Base-by-base conservation (phyloP, 345 rosid species). In the Excoecaria agallocha region DNA sequence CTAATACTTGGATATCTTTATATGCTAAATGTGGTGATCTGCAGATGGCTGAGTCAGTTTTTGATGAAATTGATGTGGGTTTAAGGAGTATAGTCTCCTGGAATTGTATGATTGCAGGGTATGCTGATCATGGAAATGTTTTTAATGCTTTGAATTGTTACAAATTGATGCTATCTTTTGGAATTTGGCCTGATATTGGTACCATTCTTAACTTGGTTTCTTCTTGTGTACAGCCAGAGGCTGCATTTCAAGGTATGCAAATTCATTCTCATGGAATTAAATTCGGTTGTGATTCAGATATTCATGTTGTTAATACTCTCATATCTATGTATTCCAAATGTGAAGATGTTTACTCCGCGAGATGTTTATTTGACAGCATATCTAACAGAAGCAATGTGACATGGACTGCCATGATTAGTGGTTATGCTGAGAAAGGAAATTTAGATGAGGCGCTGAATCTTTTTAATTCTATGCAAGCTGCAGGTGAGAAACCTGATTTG, bases 371-470 rank as follows among this genome's bases (percentile, higher is more conserved):
- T 70, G 89, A 91, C 77, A 30, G 62, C 60, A 81, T 87, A 88
- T 22, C 70, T 45, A 38, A 57, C 49, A 82, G 82, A 80, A 82
- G 89, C 75, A 66, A 82, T 78, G 92, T 91, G 81, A 85, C 98
- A 11, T 93, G 98, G 98, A 90, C 89, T 77, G 94, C 89, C 11
- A 87, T 93, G 85, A 89, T 93, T 67, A 82, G 87, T 58, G 98
- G 94, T 59, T 88, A 86, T 83, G 90, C 89, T 3, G 85, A 83
- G 77, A 86, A 84, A 72, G 93, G 93, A 46, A 77, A 89, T 68
- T 70, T 88, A 80, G 87, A 81, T 77, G 88, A 81, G 73, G 97
- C 89, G 0, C 79, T 86, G 82, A 68, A 63, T 55, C 79, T 91
- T 67, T 89, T 86, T 82, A 46, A 71, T 49, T 71, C 80, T 54